Conservation (phyloP, 1,139 yeast genomes). For the Diutina ranongensis region DNA sequence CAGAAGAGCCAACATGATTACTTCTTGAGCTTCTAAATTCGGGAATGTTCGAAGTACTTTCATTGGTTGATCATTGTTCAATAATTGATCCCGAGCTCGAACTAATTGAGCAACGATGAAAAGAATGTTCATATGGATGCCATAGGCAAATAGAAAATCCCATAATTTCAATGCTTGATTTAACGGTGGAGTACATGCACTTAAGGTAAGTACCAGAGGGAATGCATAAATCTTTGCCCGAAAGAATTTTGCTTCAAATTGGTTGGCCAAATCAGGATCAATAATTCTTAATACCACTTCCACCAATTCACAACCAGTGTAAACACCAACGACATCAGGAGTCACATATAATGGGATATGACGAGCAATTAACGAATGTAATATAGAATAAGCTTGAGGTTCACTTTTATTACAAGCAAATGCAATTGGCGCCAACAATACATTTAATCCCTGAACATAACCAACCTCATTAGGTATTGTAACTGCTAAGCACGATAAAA, state of each 20-base stretch:
- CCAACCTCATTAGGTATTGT: conserved; percentile 25
- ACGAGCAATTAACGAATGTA: conserved; percentile 43
- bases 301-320: conserved; percentile 59
- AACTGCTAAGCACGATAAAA: conserved; percentile 67
- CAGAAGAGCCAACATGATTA: conserved; percentile 69
- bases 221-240: conserved; percentile 84
- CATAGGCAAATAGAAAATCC: conserved; percentile 90
- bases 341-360: conserved; percentile 73
- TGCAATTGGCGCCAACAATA: conserved; percentile 73
- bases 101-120: conserved; percentile 80
- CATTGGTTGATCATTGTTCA: conserved; percentile 62
- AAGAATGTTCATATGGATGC: conserved; percentile 76
- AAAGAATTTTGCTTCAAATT: conserved; percentile 49
- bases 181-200: conserved; percentile 86
- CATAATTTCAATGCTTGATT: conserved; percentile 66
- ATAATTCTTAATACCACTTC: conserved; percentile 62
- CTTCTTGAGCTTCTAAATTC: conserved; percentile 56
- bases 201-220: conserved; percentile 75
- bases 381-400: conserved; percentile 73
- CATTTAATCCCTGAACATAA: conserved; percentile 90
- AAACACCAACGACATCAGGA: conserved; percentile 74
- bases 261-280: conserved; percentile 59
- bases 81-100: conserved; percentile 48
- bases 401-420: conserved; percentile 64
- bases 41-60: conserved; percentile 66